A percentile compares a stretch with the other conserved stretches of the same genome.
Evolutionary conservation across 345 rosid genomes (phyloP).

Genomic region (Turnera subulata): DNA sequence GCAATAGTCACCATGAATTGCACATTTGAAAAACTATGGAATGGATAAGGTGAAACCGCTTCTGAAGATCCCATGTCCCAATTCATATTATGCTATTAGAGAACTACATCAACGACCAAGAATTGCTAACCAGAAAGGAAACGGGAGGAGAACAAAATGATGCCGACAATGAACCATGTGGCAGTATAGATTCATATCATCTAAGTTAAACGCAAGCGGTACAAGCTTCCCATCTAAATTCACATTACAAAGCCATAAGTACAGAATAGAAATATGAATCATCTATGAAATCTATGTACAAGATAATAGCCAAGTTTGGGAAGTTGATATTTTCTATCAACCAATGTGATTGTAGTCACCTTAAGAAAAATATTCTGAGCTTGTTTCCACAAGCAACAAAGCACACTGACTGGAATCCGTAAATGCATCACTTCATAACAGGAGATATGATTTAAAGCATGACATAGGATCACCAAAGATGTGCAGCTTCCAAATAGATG

Average conservation of each 20-base stretch:
- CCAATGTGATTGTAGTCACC: constrained; percentile 41
- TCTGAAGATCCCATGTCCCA: neutral
- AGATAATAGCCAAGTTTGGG: constrained; percentile 26
- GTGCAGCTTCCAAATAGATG: constrained; percentile 30
- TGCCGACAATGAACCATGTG: neutral
- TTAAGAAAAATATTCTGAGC: constrained; percentile 27
- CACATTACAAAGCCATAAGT: constrained; percentile 31
- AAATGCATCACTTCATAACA: constrained; percentile 16
- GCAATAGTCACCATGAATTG: constrained; percentile 1
- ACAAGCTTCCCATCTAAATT: constrained; percentile 23
- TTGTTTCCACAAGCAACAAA: constrained; percentile 23
- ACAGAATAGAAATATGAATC: constrained; percentile 40
- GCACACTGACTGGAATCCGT: constrained; percentile 20
- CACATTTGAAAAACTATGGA: constrained; percentile 3
- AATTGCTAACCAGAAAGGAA: too few relatives aligned
- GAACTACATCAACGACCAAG: too few relatives aligned
- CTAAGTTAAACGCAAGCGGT: neutral
- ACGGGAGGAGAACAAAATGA: neutral
- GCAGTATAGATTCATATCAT: too few relatives aligned
- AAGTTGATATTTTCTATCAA: constrained; percentile 27
- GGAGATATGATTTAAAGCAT: constrained; percentile 32
- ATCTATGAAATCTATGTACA: constrained; percentile 45
- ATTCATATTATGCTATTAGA: too few relatives aligned
- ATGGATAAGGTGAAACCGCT: constrained; percentile 1
- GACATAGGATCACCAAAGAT: constrained; percentile 25